A percentile compares a stretch with the other conserved stretches of the same genome.
phyloP scores from a whole-genome alignment of 164 flowering plant genomes.

The Echeveria elegans region DNA sequence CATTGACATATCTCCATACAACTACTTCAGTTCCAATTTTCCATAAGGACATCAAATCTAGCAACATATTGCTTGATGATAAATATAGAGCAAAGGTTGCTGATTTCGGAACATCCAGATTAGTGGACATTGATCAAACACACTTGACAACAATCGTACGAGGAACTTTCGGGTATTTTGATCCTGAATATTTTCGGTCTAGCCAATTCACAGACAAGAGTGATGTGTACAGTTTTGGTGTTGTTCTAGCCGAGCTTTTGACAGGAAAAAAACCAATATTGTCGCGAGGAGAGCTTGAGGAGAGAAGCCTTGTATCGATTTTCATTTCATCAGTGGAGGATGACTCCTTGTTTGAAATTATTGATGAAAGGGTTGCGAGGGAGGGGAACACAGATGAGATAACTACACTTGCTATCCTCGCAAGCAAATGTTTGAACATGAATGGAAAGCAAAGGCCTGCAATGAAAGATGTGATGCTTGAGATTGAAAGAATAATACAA shows the following conservation, averaged over 20 bases:
- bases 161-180: conserved; percentile 14
- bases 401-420: not conserved
- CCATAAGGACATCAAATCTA: conserved; percentile 17
- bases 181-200: conserved; percentile 15
- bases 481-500: not conserved
- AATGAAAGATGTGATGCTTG: not conserved
- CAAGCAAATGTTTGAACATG: not conserved
- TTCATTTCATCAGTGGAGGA: conserved; percentile 9
- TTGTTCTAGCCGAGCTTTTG: conserved; percentile 18
- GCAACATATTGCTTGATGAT: not conserved
- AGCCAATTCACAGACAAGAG: not conserved
- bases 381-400: not conserved
- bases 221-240: conserved; percentile 16
- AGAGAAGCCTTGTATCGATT: conserved; percentile 1
- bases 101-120: conserved; percentile 18
- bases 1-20: conserved; percentile 14
- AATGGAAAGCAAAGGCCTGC: not conserved
- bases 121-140: conserved; percentile 9
- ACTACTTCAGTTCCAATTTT: conserved; percentile 12
- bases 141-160: conserved; percentile 11
- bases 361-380: conserved; percentile 5
- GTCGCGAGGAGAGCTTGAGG: not conserved
- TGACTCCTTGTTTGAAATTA: not conserved
- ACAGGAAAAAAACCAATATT: conserved; percentile 12
- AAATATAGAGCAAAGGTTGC: conserved; percentile 7